Evolutionary conservation across 2,329 filamentous ascomycete species (phyloP).

Genomic region (Fusarium zealandicum): DNA sequence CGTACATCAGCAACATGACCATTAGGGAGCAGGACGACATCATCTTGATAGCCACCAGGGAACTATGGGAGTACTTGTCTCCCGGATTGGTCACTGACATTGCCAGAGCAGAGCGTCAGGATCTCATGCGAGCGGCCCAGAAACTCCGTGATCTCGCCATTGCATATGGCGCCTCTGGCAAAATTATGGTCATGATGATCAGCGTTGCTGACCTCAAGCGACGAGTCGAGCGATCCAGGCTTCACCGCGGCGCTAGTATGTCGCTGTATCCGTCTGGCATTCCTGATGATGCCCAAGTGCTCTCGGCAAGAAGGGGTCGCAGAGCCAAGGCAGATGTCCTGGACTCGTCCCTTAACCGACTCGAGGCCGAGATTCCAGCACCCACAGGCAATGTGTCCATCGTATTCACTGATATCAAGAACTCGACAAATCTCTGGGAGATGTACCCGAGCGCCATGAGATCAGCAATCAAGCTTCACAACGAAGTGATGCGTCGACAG

Average conservation of each 20-base stretch:
- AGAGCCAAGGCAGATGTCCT: constrained; percentile 70
- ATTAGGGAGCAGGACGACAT: constrained; percentile 92
- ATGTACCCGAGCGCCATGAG: constrained; percentile 94
- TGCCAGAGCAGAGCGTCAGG: constrained; percentile 81
- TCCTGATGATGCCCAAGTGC: constrained; percentile 72
- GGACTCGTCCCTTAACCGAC: constrained; percentile 84
- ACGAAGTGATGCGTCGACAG: constrained; percentile 94
- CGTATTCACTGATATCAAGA: constrained; percentile 99
- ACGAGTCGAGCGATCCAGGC: constrained; percentile 74
- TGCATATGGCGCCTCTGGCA: constrained; percentile 89
- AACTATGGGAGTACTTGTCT: constrained; percentile 94
- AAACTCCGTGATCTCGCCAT: constrained; percentile 95
- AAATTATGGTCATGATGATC: constrained; percentile 99
- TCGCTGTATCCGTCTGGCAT: constrained; percentile 81
- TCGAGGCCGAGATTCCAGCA: constrained; percentile 89
- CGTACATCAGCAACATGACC: constrained; percentile 78
- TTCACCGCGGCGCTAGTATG: constrained; percentile 81
- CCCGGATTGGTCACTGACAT: constrained; percentile 92
- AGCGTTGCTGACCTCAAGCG: constrained; percentile 91
- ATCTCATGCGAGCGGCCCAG: constrained; percentile 94
- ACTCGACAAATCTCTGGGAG: constrained; percentile 95
- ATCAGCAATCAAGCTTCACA: constrained; percentile 95
- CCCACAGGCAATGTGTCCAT: constrained; percentile 91
- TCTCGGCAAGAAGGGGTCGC: constrained; percentile 69
- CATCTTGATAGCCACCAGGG: constrained; percentile 86